Base-by-base conservation (phyloP, 768 basidiomycete species). In the Cystobasidiopsis lactophilus region DNA sequence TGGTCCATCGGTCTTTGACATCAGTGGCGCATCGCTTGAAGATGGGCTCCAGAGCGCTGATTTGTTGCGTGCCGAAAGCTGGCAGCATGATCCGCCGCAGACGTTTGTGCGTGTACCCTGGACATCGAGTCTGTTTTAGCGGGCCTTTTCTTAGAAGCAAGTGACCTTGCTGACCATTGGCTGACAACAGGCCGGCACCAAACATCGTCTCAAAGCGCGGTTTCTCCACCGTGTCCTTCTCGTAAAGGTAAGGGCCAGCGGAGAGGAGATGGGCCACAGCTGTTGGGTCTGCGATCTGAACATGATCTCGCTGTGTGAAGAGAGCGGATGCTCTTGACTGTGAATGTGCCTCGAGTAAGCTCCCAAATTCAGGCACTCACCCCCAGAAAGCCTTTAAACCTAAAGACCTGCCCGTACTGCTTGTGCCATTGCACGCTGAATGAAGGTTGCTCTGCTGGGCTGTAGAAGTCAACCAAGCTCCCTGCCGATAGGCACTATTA, bases 191-290 rank as follows among this genome's bases (percentile, higher is more conserved):
- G 5, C 45, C 45, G 16, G 23, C 24, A 26, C 45, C 45, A 47
- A 47, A 47, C 45, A 47, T 47, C 10, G 45, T 30, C 7, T 23
- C 45, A n/a, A 47, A 47, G 24, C 45, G 23, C 4, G 45, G 45
- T 47, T 47, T 47, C 45, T 47, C 45, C 21, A 47, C 45, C 14
- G 45, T 47, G 23, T 47, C 45, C 30, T 47, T 47, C 16, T 47
- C 45, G 24, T 47, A 47, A n/a, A 47, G 29, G 45, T 47, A 47
- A 26, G 23, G 23, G 4, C 45, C 45, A 30, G 24, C 45, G 26
- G 14, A 26, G 24, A 47, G 26, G 14, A 47, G 45, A 29, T 47
- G 45, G 14, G 45, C 45, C 16, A 47, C 45, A 10, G n/a, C 45
- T 27, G 45, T 26, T 47, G 45, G 45, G 30, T 47, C 45, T 29